Evolutionary conservation across 2,329 filamentous ascomycete genomes (phyloP).

Genomic region (Alternaria triticimaculans): DNA sequence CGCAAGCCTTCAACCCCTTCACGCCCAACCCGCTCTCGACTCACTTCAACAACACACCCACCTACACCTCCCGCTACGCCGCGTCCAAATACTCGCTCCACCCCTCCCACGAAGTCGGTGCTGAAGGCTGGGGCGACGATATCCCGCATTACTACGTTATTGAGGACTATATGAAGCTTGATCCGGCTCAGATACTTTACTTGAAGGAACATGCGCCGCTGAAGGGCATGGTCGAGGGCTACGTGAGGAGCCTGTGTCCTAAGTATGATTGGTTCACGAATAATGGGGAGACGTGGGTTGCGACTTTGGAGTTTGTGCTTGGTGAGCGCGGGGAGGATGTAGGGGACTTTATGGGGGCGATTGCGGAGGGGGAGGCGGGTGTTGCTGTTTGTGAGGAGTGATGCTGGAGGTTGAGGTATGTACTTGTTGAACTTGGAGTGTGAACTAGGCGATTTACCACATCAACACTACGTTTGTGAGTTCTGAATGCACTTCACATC

Average conservation of each 20-base stretch:
- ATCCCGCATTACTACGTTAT: slow-evolving; percentile 69
- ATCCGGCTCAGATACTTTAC: slow-evolving; percentile 65
- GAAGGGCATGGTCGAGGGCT: slow-evolving; percentile 65
- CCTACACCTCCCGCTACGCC: slow-evolving; percentile 49
- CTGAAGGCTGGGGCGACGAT: slow-evolving; percentile 70
- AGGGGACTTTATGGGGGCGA: slow-evolving; percentile 65
- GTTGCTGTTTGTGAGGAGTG: slow-evolving; percentile 51
- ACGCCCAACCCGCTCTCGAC: slow-evolving; percentile 35
- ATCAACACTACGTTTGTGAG: no score
- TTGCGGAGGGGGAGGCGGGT: slow-evolving; percentile 75
- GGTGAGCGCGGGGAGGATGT: slow-evolving; percentile 61
- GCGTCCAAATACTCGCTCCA: slow-evolving; percentile 57
- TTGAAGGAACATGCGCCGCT: slow-evolving; percentile 62
- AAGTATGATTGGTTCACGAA: slow-evolving; percentile 65
- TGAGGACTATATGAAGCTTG: slow-evolving; percentile 69
- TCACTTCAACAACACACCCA: slow-evolving; percentile 47
- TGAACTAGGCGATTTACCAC: no score
- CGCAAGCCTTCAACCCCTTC: slow-evolving; percentile 44
- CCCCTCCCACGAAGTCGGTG: slow-evolving; percentile 59
- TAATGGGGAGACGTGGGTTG: slow-evolving; percentile 67
- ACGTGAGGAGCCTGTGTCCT: slow-evolving; percentile 56
- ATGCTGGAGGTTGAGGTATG: accelerated
- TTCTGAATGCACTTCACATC: no score
- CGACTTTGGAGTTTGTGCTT: slow-evolving; percentile 65
- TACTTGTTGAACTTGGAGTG: neutral